Base-by-base conservation (phyloP, 768 basidiomycete species). In the Pluteus cervinus region DNA sequence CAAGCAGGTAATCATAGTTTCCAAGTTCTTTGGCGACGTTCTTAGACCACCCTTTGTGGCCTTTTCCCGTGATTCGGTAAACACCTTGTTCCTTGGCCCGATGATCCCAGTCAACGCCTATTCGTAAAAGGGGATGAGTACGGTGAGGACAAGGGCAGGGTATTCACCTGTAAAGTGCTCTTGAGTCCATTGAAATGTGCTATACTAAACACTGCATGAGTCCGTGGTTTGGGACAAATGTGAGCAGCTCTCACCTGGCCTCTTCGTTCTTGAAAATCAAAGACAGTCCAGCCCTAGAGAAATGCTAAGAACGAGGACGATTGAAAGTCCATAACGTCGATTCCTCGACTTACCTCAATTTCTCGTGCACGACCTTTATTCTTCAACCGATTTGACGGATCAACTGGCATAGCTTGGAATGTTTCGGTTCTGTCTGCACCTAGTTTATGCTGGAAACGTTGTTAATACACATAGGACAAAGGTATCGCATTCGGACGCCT, bases 31-130 rank as follows among this genome's bases (percentile, higher is more conserved):
- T 63, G 54, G 89, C 87, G 6, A 94, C 92, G 45, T 72, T 66
- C 9, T 58, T 65, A 4, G 90, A 92, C 91, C 91, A 94, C 21
- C 81, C 79, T 59, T 81, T 77, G 46, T 79, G 78, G 5, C 70
- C 73, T 29, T 67, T 60, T 23, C 76, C 76, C 15, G 75, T 67
- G 33, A 94, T 81, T 38, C 83, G 76, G 61, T 73, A 94, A 21
- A 96, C 62, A n/a, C 58, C 76, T 28, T 71, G 73, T 8, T 72
- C 73, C 40, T 61, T 69, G 12, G 81, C 74, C 32, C 69, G 68
- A 4, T 84, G 69, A 52, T 96, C 90, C 73, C 80, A 93, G 51
- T 94, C 92, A 10, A 93, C 62, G 11, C 91, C 91, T 79, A 18
- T 9, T 30, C 12, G 32, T 14, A 12, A 25, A 9, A 11, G 30